Evolutionary conservation across 257 asterid genomes (phyloP), one percentile per base, ranked within the genome.

Genomic region (Striga asiatica): DNA sequence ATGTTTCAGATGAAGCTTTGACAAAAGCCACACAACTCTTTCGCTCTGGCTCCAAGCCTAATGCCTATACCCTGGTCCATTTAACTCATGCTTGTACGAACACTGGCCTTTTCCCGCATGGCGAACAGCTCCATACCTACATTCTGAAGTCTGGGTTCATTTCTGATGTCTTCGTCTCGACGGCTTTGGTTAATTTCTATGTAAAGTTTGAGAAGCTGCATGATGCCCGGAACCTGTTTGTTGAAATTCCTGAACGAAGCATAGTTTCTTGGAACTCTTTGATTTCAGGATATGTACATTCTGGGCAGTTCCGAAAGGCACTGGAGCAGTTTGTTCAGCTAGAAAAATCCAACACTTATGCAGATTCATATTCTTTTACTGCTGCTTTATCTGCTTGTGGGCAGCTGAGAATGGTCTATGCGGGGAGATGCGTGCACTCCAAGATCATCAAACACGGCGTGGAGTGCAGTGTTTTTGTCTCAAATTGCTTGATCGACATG

Each of bases 241-340:
- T 23, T 32, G 89, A 81, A 84, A 81, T 73, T 67, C 76, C 88
- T 56, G 75, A 84, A 52, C 85, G 75, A 50, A 79, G 61, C 74
- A 62, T 91, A 18, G 95, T 78, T 68, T 76, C 94, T 62, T 86
- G 98, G 95, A 86, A 86, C 71, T 69, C 95, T 20, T 65, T 91
- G 67, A 83, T 91, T 65, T 79, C 96, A 24, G 95, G 95, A 38
- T 70, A 71, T 66, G 87, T 77, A 21, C 82, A 58, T 50, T 76
- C 78, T 23, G 95, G 96, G 73, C 61, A 70, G 71, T 81, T 71
- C 25, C 42, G 64, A 9, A 73, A 78, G 57, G 92, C 85, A 8
- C 43, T 89, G 65, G 42, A 63, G 22, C 47, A 80, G 73, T 89
- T 78, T 41, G 43, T 49, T 48, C 72, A 69, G 43, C 60, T 86